Conservation (phyloP, 2,329 filamentous ascomycete species). For the Cladosporium sp. region DNA sequence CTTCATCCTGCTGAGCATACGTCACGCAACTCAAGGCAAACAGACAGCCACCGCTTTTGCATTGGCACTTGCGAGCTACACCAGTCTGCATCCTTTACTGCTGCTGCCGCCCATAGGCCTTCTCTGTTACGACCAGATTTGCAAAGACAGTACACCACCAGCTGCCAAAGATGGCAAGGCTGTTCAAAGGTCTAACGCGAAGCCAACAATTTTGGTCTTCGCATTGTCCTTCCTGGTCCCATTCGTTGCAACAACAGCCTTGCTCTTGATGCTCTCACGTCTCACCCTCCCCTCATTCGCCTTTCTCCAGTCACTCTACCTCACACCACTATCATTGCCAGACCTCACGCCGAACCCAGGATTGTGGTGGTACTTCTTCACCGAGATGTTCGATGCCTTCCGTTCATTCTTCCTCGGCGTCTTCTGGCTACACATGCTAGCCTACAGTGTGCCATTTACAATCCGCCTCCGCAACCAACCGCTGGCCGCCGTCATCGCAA, state of each 20-base stretch:
- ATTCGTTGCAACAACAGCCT: conserved; percentile 53
- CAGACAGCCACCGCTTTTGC: conserved; percentile 74
- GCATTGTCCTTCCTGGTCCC: conserved; percentile 50
- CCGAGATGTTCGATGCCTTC: conserved; percentile 99
- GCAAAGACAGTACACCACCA: not conserved
- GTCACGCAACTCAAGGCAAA: conserved; percentile 72
- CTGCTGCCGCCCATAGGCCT: conserved; percentile 78
- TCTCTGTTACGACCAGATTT: conserved; percentile 65
- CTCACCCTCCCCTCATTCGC: conserved; percentile 77
- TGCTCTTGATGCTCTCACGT: conserved; percentile 68
- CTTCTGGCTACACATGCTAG: conserved; percentile 92
- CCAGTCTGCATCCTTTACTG: conserved; percentile 86
- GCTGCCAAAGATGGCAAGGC: not conserved
- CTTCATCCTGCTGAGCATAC: conserved; percentile 78
- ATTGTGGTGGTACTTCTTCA: conserved; percentile 99
- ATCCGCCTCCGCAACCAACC: conserved; percentile 81
- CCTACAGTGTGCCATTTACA: conserved; percentile 82
- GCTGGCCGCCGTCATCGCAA: conserved; percentile 75
- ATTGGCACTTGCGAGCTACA: conserved; percentile 80
- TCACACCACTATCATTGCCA: conserved; percentile 82
- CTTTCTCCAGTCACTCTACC: conserved; percentile 85
- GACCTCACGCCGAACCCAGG: conserved; percentile 94
- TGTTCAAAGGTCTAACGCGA: not conserved
- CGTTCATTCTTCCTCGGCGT: conserved; percentile 94
- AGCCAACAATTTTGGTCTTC: conserved; percentile 24